A percentile compares a stretch with the other conserved stretches of the same genome.
Conservation (phyloP, 805 yeast species). For the Kluyveromyces aestuarii region DNA sequence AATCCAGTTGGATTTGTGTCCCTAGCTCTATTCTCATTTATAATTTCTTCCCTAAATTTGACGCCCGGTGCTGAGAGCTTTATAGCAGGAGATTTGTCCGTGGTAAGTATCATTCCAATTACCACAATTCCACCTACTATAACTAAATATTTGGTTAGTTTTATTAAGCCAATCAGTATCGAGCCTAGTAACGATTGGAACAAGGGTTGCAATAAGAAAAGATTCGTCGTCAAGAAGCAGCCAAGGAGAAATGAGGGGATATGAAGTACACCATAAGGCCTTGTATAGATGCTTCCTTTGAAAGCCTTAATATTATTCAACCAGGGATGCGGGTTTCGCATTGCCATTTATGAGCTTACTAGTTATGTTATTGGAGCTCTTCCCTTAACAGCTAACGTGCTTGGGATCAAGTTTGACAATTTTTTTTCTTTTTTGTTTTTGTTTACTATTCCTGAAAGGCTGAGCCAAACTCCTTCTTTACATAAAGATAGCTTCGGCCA, state of each 20-base stretch:
- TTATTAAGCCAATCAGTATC: slow-evolving; percentile 16
- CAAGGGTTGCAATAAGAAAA: slow-evolving; percentile 18
- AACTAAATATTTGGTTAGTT: slow-evolving; percentile 13
- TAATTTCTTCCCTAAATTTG: neutral
- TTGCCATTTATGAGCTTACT: too few species aligned
- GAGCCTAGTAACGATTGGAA: slow-evolving; percentile 16
- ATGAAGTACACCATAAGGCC: slow-evolving; percentile 11
- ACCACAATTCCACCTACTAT: slow-evolving; percentile 16
- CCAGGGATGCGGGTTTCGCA: neutral
- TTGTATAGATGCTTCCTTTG: neutral
- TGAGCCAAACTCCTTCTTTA: neutral
- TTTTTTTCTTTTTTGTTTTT: neutral
- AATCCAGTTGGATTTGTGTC: neutral
- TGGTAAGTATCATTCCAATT: slow-evolving; percentile 7
- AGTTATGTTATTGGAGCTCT: too few species aligned
- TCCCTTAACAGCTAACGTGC: too few species aligned
- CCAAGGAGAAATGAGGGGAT: slow-evolving; percentile 20
- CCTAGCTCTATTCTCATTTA: neutral
- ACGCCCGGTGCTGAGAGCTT: neutral
- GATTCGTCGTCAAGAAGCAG: slow-evolving; percentile 10
- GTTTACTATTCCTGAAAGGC: neutral
- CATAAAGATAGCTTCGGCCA: neutral
- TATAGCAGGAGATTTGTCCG: slow-evolving; percentile 4
- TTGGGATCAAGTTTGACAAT: too few species aligned
- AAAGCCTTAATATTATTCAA: neutral